Percentiles rank a stretch among this genome's conserved stretches.
Conservation (phyloP, 352 stramenopile species). For the Pythium chondricola region DNA sequence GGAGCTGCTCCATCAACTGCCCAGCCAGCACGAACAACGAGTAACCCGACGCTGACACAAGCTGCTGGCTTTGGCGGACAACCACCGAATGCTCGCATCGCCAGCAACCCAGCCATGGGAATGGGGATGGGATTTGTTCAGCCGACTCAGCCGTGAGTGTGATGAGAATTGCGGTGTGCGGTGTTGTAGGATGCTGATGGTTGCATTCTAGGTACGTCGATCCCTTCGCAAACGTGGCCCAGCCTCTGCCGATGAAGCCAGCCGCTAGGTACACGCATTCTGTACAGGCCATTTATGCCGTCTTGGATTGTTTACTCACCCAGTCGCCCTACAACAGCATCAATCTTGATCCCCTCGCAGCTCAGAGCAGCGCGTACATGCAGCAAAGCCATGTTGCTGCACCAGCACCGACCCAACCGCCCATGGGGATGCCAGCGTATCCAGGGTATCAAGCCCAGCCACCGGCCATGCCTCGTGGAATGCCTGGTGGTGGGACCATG, state of each 20-base stretch:
- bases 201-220: conserved; percentile 38
- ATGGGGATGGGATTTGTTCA: no score
- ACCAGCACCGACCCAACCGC: not conserved
- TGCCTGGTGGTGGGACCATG: conserved; percentile 1
- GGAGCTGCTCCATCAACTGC: conserved; percentile 9
- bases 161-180: no score
- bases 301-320: not conserved
- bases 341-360: conserved; percentile 45
- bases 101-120: conserved; percentile 24
- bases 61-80: not conserved
- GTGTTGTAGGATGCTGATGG: no score
- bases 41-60: conserved; percentile 9
- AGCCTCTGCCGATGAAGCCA: conserved; percentile 40
- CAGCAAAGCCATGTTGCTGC: conserved; percentile 12
- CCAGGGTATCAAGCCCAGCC: conserved; percentile 4
- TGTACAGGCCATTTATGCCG: no score
- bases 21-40: conserved; percentile 11
- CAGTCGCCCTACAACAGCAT: no score
- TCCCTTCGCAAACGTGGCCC: conserved; percentile 44
- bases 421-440: conserved; percentile 8
- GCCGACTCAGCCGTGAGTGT: no score
- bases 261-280: no score
- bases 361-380: conserved; percentile 16
- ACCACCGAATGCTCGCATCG: conserved; percentile 13
- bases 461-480: conserved; percentile 8